These are phyloP conservation scores for Penicillium sp. DNA, from an alignment of 2,329 filamentous ascomycete genomes.

Conservation along the genomic window DNA sequence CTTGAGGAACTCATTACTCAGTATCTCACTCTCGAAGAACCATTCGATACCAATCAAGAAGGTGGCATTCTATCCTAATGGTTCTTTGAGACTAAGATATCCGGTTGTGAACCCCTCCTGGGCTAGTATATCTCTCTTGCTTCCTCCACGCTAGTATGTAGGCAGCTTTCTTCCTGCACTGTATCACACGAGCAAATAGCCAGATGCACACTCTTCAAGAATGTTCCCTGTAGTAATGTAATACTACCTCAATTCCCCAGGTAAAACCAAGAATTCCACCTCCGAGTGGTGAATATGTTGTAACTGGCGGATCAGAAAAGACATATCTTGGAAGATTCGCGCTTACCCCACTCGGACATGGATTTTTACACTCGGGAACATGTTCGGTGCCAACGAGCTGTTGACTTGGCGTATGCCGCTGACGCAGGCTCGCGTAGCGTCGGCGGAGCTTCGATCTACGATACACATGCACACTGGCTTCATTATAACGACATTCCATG, in stretches of 20 bases:
- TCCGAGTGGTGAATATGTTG: too few species aligned
- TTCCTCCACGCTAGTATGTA: too few species aligned
- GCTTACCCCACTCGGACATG: conserved; percentile 5
- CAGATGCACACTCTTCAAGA: too few species aligned
- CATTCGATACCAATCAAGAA: too few species aligned
- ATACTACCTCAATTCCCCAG: not conserved
- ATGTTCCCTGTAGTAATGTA: not conserved
- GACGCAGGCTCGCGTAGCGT: conserved; percentile 6
- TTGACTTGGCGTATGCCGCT: conserved; percentile 1
- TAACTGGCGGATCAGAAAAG: not conserved
- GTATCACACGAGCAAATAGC: not conserved
- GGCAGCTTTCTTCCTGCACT: too few species aligned
- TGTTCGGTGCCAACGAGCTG: not conserved
- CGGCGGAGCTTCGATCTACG: not conserved
- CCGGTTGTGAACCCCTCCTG: too few species aligned
- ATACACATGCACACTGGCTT: not conserved
- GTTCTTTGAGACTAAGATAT: too few species aligned
- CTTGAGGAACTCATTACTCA: too few species aligned
- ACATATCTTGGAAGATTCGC: conserved; percentile 1
- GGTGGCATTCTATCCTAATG: too few species aligned
- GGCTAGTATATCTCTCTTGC: too few species aligned
- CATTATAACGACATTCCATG: not conserved
- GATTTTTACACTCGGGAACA: not conserved
- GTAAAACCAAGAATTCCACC: too few species aligned
- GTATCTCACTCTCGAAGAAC: too few species aligned